A percentile compares a stretch with the other conserved stretches of the same genome.
Conservation (phyloP, 1,284 basidiomycete species). For the Naganishia albida region DNA sequence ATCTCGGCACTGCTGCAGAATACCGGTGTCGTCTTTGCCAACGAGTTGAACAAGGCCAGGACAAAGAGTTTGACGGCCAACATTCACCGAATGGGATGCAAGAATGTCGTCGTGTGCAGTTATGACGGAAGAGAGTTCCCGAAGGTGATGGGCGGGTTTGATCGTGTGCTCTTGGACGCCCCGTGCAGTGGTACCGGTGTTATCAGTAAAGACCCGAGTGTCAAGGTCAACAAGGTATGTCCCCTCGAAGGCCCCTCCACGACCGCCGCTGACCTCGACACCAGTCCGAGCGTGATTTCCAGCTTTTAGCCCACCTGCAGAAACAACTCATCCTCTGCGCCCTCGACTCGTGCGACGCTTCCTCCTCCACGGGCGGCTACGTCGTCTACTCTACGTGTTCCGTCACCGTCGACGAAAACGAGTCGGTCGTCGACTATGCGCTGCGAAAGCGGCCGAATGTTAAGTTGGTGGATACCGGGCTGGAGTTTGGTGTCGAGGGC, state of each 20-base stretch:
- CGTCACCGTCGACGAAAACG: constrained; percentile 97
- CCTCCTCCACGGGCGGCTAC: constrained; percentile 88
- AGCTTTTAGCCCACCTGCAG: constrained; percentile 90
- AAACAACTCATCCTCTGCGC: constrained; percentile 98
- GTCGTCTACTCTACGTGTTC: constrained; percentile 99
- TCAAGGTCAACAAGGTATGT: constrained; percentile 94
- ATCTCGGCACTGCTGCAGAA: constrained; percentile 96
- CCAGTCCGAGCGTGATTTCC: constrained; percentile 91
- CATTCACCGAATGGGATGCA: constrained; percentile 94
- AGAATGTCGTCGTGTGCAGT: constrained; percentile 95
- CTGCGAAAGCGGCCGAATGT: constrained; percentile 93
- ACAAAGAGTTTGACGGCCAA: constrained; percentile 97
- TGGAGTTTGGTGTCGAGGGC: constrained; percentile 91
- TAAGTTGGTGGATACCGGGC: constrained; percentile 87
- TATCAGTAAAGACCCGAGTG: constrained; percentile 94
- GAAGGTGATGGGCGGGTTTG: constrained; percentile 99
- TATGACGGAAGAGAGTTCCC: constrained; percentile 98
- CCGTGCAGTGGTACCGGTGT: constrained; percentile 98
- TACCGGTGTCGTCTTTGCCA: constrained; percentile 96
- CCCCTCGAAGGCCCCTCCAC: background rate
- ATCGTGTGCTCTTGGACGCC: constrained; percentile 92
- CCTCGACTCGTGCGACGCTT: constrained; percentile 89
- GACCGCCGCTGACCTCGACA: constrained; percentile 7
- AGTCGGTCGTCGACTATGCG: constrained; percentile 98
- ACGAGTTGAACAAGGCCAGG: constrained; percentile 91